Evolutionary conservation across 805 yeast species (phyloP), one percentile per base, ranked within the genome.

Genomic region (Candida silvatica): DNA sequence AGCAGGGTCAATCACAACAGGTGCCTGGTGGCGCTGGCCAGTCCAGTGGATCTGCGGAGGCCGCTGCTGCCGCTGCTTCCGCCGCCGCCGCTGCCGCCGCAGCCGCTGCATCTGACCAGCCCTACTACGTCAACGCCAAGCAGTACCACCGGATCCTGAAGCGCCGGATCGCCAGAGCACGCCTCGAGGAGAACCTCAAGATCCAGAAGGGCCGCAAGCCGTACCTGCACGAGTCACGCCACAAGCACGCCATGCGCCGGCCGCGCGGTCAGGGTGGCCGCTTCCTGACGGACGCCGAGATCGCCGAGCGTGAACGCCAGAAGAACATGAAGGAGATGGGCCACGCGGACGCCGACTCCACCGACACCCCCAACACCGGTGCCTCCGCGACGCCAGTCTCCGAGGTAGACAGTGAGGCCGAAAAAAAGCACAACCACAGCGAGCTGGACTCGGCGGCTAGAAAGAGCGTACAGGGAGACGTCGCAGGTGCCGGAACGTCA

Each of bases 221-320:
- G 9, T 90, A 94, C 58, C 59, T 92, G 33, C 99, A 92, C 54
- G 98, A 92, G 59, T 85, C 96, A 15, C 71, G 99, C 49, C 99
- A 92, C 57, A 90, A 92, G 56, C 99, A 92, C 57, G 99, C 99
- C 3, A 92, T 92, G 98, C 73, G 97, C 54, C 74, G 99, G 56
- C 97, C 98, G 12, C 75, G 99, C 48, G 99, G 99, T 19, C 97
- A 92, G 62, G 98, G 98, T 22, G 99, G 99, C 5, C 68, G 99
- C 41, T 92, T 92, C 47, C 61, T 92, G 40, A 92, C 99, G 1
- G 96, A 97, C 11, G 95, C 95, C 8, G 92, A 82, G 49, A 81
- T 82, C 36, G 86, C 84, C 4, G 87, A 80, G 47, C 61, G 70
- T 37, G 81, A 77, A 34, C 52, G 66, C 35, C 53, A 54, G 40